A percentile compares a stretch with the other conserved stretches of the same genome.
These are phyloP conservation scores for Ambrosia hybrid DNA, from an alignment of 140 eudicot genomes.

Conservation along the genomic window DNA sequence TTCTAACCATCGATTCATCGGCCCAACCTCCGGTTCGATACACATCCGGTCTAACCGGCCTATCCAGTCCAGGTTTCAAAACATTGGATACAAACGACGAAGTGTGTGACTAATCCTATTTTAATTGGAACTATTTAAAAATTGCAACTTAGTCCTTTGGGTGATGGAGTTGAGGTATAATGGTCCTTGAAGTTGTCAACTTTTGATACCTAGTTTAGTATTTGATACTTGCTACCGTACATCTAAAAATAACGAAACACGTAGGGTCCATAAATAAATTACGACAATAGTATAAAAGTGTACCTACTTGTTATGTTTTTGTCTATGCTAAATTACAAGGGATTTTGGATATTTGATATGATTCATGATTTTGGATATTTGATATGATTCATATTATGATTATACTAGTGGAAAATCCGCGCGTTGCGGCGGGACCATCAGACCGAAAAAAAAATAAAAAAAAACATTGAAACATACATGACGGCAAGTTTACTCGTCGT, in stretches of 20 bases:
- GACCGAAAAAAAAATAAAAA: too few species aligned
- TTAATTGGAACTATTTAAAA: constrained; percentile 2
- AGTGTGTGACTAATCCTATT: too few species aligned
- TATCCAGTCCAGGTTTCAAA: too few species aligned
- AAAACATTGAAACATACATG: too few species aligned
- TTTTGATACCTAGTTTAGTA: background rate
- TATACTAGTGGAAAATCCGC: too few species aligned
- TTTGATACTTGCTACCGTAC: background rate
- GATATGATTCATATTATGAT: too few species aligned
- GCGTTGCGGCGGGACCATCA: too few species aligned
- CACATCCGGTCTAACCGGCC: too few species aligned
- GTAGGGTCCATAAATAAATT: background rate
- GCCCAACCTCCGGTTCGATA: too few species aligned
- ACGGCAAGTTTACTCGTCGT: too few species aligned
- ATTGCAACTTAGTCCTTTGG: constrained; percentile 12
- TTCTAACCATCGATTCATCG: too few species aligned
- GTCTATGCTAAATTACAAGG: background rate
- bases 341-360: background rate
- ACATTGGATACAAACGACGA: too few species aligned
- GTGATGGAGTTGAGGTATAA: background rate
- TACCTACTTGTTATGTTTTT: background rate
- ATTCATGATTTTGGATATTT: background rate
- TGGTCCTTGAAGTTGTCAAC: background rate
- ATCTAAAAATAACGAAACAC: background rate
- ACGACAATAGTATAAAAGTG: background rate